These are phyloP conservation scores for Verticillium isaacii DNA, from an alignment of 2,329 filamentous ascomycete genomes.

Conservation along the genomic window DNA sequence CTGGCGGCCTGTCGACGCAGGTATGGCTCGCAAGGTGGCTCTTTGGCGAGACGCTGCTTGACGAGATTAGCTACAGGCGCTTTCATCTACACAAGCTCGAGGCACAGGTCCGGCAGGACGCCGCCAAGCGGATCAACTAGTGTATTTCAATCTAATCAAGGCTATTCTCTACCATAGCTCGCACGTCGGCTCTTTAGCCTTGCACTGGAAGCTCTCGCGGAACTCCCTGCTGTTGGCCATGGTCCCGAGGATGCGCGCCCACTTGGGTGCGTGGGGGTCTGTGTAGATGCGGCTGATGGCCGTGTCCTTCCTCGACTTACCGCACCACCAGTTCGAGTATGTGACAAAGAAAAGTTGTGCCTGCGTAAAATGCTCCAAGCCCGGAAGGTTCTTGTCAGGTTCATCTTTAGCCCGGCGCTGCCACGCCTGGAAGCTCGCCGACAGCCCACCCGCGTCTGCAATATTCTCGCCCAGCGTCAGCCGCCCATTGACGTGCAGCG, in stretches of 20 bases:
- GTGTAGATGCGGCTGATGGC: slow-evolving; percentile 54
- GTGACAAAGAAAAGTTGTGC: slow-evolving; percentile 68
- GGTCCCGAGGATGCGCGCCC: slow-evolving; percentile 57
- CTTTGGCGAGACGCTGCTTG: slow-evolving; percentile 21
- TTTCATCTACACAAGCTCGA: slow-evolving; percentile 34
- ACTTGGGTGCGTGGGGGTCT: slow-evolving; percentile 62
- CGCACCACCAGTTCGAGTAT: slow-evolving; percentile 63
- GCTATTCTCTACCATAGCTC: slow-evolving; percentile 7
- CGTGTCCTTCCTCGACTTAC: slow-evolving; percentile 54
- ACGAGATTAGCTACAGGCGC: slow-evolving; percentile 21
- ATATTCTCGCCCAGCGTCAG: slow-evolving; percentile 67
- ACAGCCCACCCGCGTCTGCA: slow-evolving; percentile 63
- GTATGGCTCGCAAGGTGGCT: slow-evolving; percentile 23
- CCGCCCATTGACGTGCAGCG: slow-evolving; percentile 57
- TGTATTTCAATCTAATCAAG: neutral
- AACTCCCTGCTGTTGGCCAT: slow-evolving; percentile 66
- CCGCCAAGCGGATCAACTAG: neutral
- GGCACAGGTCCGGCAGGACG: neutral
- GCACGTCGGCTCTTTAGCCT: slow-evolving; percentile 38
- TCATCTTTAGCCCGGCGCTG: slow-evolving; percentile 48
- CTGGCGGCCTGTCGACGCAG: slow-evolving; percentile 22
- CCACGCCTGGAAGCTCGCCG: slow-evolving; percentile 62
- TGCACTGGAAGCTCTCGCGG: slow-evolving; percentile 62
- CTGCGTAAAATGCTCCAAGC: slow-evolving; percentile 56
- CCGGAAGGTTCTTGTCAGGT: slow-evolving; percentile 52